Percentiles rank a stretch among this genome's conserved stretches.
These are phyloP conservation scores for Anaeromyces robustus DNA, from an alignment of 192 early-diverging fungal species.

Conservation along the genomic window DNA sequence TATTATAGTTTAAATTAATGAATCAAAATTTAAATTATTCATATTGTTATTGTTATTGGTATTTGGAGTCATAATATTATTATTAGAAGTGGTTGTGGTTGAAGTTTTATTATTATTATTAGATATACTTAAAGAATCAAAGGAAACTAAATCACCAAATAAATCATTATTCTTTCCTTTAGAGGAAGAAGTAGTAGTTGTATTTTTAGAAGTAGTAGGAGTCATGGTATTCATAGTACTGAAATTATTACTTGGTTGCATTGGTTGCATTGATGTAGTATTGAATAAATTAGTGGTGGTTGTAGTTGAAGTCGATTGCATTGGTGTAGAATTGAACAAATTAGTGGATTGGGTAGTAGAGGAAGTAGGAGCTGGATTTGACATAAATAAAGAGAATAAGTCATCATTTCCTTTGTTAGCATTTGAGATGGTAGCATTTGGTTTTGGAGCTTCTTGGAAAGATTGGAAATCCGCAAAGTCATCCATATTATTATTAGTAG, in stretches of 20 bases:
- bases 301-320: not conserved
- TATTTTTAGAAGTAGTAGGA: not conserved
- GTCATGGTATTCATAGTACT: not conserved
- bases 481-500: slow-evolving; percentile 16
- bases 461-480: slow-evolving; percentile 53
- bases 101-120: slow-evolving; percentile 14
- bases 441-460: slow-evolving; percentile 6
- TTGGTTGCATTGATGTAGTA: slow-evolving; percentile 1
- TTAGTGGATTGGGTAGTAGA: slow-evolving; percentile 1
- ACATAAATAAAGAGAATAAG: too few relatives aligned
- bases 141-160: slow-evolving; percentile 44
- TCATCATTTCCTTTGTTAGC: slow-evolving; percentile 7
- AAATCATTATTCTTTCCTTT: slow-evolving; percentile 48
- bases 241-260: not conserved
- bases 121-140: slow-evolving; percentile 51
- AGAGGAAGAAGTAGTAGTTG: not conserved
- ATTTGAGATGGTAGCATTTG: slow-evolving; percentile 12
- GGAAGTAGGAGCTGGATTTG: slow-evolving; percentile 6
- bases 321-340: not conserved
- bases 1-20: too few relatives aligned
- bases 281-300: slow-evolving; percentile 4
- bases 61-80: too few relatives aligned
- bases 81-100: too few relatives aligned
- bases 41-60: too few relatives aligned
- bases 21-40: too few relatives aligned